Evolutionary conservation across 495 filamentous ascomycete species (phyloP).

Genomic region (Penicillium psychrofluorescens): DNA sequence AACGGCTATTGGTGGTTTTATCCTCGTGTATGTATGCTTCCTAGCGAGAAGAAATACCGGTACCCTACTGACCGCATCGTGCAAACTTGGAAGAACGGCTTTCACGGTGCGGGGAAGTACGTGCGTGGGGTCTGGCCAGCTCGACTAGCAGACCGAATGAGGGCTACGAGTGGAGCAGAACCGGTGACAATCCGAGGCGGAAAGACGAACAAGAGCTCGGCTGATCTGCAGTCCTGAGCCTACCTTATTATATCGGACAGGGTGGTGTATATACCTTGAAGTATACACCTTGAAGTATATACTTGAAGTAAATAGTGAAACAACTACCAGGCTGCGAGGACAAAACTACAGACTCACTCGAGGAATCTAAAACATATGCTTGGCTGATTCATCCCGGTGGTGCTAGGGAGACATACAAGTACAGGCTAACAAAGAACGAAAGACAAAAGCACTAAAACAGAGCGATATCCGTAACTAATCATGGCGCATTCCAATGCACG

Average conservation of each 20-base stretch:
- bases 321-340: too few relatives aligned
- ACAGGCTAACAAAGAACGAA: constrained; percentile 13
- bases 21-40: too few relatives aligned
- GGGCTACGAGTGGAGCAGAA: neutral
- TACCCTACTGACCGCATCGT: too few relatives aligned
- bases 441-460: neutral
- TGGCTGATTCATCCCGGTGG: constrained; percentile 1
- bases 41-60: too few relatives aligned
- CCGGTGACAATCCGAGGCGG: neutral
- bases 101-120: too few relatives aligned
- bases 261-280: neutral
- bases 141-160: neutral
- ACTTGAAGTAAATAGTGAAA: neutral
- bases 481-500: constrained; percentile 21
- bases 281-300: neutral
- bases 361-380: constrained; percentile 4
- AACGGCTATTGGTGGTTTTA: too few relatives aligned
- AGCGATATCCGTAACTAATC: constrained; percentile 1
- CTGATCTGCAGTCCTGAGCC: too few relatives aligned
- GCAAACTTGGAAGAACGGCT: too few relatives aligned
- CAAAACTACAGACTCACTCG: constrained; percentile 3
- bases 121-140: too few relatives aligned
- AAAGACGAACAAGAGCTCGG: neutral
- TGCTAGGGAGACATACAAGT: constrained; percentile 17
- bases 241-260: too few relatives aligned